phyloP scores from a whole-genome alignment of 208 protist genomes.

The Kentomonas sorsogonicus region DNA sequence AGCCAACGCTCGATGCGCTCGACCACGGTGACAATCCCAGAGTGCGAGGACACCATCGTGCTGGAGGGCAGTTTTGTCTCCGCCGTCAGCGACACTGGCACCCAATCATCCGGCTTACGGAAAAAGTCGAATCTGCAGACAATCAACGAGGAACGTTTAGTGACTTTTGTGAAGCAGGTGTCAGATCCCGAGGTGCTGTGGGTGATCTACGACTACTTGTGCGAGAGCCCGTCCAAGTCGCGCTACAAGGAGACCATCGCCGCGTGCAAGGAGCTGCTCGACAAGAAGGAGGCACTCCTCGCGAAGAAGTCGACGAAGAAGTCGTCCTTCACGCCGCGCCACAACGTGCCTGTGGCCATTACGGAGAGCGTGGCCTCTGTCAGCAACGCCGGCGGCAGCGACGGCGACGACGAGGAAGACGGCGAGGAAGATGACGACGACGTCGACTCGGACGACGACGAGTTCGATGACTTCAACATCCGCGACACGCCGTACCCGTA shows the following conservation, averaged over 20 bases:
- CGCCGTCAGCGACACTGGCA: too few relatives aligned
- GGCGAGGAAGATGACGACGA: conserved; percentile 10
- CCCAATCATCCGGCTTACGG: too few relatives aligned
- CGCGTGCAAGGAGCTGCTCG: conserved; percentile 25
- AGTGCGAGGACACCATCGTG: too few relatives aligned
- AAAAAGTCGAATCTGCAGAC: too few relatives aligned
- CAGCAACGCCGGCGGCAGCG: not conserved
- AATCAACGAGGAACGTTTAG: conserved; percentile 17
- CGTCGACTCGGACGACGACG: conserved; percentile 22
- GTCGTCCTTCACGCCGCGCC: too few relatives aligned
- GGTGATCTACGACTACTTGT: conserved; percentile 35
- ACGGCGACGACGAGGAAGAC: conserved; percentile 3
- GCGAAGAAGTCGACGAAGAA: not conserved
- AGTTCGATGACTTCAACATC: conserved; percentile 54
- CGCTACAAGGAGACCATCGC: conserved; percentile 10
- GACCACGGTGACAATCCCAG: too few relatives aligned
- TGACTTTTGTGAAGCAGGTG: conserved; percentile 26
- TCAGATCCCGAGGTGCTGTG: conserved; percentile 41
- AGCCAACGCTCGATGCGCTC: too few relatives aligned
- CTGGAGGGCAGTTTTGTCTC: too few relatives aligned
- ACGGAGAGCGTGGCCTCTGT: not conserved
- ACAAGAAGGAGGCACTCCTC: conserved; percentile 22
- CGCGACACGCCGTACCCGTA: conserved; percentile 19
- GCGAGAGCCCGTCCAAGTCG: conserved; percentile 11
- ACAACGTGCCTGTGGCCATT: not conserved